phyloP scores from a whole-genome alignment of 2,329 filamentous ascomycete genomes.

The Cladosporium colombiae region DNA sequence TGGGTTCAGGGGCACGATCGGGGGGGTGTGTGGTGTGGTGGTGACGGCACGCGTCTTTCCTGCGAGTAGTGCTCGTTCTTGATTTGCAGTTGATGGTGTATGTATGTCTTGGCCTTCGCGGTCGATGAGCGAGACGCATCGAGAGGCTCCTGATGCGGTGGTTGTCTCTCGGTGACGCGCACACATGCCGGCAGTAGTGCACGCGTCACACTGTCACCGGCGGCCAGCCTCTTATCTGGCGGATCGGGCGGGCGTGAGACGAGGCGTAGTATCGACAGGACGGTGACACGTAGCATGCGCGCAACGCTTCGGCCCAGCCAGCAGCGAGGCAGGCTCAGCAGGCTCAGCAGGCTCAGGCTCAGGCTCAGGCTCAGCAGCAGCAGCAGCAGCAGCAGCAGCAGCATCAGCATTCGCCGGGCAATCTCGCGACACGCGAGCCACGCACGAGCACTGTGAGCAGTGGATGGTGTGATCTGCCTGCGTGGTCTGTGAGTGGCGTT shows the following conservation, averaged over 20 bases:
- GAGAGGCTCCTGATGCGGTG: neutral
- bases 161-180: slow-evolving; percentile 9
- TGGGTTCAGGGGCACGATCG: slow-evolving; percentile 18
- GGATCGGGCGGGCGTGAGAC: neutral
- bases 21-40: neutral
- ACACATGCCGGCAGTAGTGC: neutral
- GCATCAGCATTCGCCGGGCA: neutral
- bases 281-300: slow-evolving; percentile 9
- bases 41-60: neutral
- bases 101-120: neutral
- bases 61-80: neutral
- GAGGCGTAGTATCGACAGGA: neutral
- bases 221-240: slow-evolving; percentile 2
- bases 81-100: neutral
- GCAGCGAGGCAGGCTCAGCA: neutral
- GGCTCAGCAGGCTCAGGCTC: no score
- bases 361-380: no score
- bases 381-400: neutral
- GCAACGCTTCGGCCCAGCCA: neutral
- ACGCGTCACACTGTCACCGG: slow-evolving; percentile 2
- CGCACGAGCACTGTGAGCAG: slow-evolving; percentile 9
- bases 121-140: neutral
- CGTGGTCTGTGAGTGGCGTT: neutral
- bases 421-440: slow-evolving; percentile 12
- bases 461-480: slow-evolving; percentile 7